Percentiles rank a stretch among this genome's conserved stretches.
phyloP scores from a whole-genome alignment of 177 flowering plant genomes.

The Vitis hybrid region DNA sequence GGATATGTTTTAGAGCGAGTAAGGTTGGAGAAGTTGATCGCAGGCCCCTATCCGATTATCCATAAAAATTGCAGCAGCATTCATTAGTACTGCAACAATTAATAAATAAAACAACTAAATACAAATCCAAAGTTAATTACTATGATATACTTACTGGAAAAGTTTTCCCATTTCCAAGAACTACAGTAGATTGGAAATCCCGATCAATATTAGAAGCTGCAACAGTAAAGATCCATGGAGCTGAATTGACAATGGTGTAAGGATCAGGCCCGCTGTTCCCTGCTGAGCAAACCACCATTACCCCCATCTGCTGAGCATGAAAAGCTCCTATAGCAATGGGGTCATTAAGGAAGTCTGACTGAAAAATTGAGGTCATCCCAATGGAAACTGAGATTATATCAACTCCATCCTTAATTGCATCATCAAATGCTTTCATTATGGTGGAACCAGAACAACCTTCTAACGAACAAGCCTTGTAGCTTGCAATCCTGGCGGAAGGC shows the following conservation, averaged over 20 bases:
- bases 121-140: not conserved
- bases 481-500: slow-evolving; percentile 54
- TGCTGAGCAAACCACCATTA: slow-evolving; percentile 71
- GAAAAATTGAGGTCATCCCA: slow-evolving; percentile 52
- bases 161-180: slow-evolving; percentile 61
- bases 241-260: slow-evolving; percentile 64
- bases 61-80: too few species aligned
- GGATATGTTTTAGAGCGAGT: slow-evolving; percentile 45
- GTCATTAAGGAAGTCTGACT: slow-evolving; percentile 57
- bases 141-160: slow-evolving; percentile 33
- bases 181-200: slow-evolving; percentile 47
- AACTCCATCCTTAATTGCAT: slow-evolving; percentile 77
- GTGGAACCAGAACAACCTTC: slow-evolving; percentile 60
- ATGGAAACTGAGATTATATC: slow-evolving; percentile 78
- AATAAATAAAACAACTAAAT: not conserved
- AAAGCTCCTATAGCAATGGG: slow-evolving; percentile 85
- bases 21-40: slow-evolving; percentile 68
- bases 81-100: too few species aligned
- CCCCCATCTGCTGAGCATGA: slow-evolving; percentile 68
- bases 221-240: slow-evolving; percentile 84
- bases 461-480: slow-evolving; percentile 62
- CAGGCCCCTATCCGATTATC: slow-evolving; percentile 46
- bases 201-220: slow-evolving; percentile 80
- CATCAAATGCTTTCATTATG: slow-evolving; percentile 71
- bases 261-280: slow-evolving; percentile 81